Evolutionary conservation across 345 rosid genomes (phyloP).

Genomic region (Moricandia arvensis): DNA sequence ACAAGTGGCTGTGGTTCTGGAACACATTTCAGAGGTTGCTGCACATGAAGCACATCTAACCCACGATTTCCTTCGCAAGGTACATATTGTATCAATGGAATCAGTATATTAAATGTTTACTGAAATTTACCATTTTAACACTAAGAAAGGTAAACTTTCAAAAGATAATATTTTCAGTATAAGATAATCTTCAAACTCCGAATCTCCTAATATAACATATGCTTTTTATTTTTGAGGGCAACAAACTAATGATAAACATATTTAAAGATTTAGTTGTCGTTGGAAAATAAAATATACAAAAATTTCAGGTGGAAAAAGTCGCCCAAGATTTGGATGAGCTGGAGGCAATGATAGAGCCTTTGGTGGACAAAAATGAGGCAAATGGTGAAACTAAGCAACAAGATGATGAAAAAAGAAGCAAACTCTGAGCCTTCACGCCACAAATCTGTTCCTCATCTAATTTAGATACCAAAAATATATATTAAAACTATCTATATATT

Average conservation of each 20-base stretch:
- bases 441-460: conserved; percentile 6
- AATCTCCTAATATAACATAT: not conserved
- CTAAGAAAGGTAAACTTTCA: not conserved
- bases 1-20: conserved; percentile 50
- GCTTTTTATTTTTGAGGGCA: not conserved
- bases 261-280: not conserved
- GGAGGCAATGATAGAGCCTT: conserved; percentile 58
- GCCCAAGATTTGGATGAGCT: conserved; percentile 54
- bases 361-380: conserved; percentile 34
- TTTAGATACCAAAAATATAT: not conserved
- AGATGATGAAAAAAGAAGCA: conserved; percentile 13
- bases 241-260: not conserved
- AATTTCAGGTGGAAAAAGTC: conserved; percentile 48
- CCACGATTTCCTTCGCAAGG: conserved; percentile 54
- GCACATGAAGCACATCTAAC: conserved; percentile 62
- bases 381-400: conserved; percentile 30
- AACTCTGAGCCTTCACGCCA: conserved; percentile 29
- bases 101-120: too few relatives aligned
- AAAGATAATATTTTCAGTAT: not conserved
- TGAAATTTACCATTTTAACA: too few relatives aligned
- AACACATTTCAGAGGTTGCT: conserved; percentile 56
- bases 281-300: not conserved
- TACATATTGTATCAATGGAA: conserved; percentile 7
- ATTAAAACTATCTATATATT: not conserved
- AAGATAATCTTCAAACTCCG: not conserved